These are phyloP conservation scores for Alectoria sarmentosa DNA, from an alignment of 495 filamentous ascomycete genomes.

Conservation along the genomic window DNA sequence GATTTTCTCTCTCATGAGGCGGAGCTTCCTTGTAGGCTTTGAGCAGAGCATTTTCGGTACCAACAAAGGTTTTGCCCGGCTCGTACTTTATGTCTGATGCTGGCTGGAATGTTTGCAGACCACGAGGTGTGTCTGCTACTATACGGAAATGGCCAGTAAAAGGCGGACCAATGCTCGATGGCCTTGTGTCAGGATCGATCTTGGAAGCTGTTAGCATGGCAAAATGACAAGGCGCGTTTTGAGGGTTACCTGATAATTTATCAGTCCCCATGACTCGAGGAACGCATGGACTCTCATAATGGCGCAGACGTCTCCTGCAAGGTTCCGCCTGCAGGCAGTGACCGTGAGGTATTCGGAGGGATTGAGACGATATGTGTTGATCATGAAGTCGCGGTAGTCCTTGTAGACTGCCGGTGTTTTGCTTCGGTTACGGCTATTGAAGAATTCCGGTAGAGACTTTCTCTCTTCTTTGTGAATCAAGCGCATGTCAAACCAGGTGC, in stretches of 20 bases:
- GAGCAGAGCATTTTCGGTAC: slow-evolving; percentile 45
- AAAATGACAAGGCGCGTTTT: slow-evolving; percentile 7
- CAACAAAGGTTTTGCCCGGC: slow-evolving; percentile 61
- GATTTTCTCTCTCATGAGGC: slow-evolving; percentile 67
- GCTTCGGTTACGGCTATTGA: slow-evolving; percentile 95
- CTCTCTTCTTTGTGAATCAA: slow-evolving; percentile 78
- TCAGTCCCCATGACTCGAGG: slow-evolving; percentile 98
- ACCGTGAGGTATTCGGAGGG: slow-evolving; percentile 95
- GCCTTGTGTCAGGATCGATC: slow-evolving; percentile 93
- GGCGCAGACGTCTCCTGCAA: slow-evolving; percentile 95
- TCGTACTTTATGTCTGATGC: slow-evolving; percentile 67
- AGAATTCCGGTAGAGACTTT: slow-evolving; percentile 92
- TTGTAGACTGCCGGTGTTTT: slow-evolving; percentile 98
- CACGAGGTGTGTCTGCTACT: slow-evolving; percentile 88
- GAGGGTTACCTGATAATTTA: slow-evolving; percentile 86
- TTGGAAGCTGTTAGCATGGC: slow-evolving; percentile 34
- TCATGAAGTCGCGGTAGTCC: slow-evolving; percentile 99
- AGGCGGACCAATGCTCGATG: slow-evolving; percentile 91
- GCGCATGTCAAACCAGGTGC: slow-evolving; percentile 98
- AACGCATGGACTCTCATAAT: slow-evolving; percentile 98
- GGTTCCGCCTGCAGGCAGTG: slow-evolving; percentile 91
- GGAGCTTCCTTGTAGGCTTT: slow-evolving; percentile 59
- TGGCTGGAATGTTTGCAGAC: slow-evolving; percentile 90
- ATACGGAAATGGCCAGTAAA: slow-evolving; percentile 97
- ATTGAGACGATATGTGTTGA: slow-evolving; percentile 95